phyloP scores from a whole-genome alignment of 2,329 filamentous ascomycete species.

The Diaporthe velutina region DNA sequence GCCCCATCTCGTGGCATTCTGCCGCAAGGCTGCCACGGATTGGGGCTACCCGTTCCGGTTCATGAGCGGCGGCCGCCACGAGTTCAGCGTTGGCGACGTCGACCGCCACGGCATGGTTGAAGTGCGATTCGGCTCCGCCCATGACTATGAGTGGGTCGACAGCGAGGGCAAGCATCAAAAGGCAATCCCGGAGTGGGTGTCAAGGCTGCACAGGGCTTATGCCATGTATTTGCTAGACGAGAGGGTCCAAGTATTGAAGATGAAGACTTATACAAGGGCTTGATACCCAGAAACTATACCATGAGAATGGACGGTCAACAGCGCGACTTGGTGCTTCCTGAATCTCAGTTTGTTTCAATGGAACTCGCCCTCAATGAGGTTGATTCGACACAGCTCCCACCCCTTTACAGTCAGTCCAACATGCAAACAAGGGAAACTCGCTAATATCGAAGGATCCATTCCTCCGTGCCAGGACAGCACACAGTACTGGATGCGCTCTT shows the following conservation, averaged over 20 bases:
- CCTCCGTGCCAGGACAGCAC: not conserved
- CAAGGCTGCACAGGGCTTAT: constrained; percentile 27
- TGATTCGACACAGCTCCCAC: not conserved
- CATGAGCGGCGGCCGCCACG: constrained; percentile 34
- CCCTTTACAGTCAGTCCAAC: not conserved
- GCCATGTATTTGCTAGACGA: constrained; percentile 32
- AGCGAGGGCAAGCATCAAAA: constrained; percentile 28
- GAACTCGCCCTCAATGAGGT: too few relatives aligned
- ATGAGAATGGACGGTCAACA: not conserved
- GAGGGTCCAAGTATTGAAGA: constrained; percentile 13
- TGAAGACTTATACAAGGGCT: not conserved
- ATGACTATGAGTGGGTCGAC: constrained; percentile 27
- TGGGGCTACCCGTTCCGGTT: constrained; percentile 32
- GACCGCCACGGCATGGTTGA: constrained; percentile 7
- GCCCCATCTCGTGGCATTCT: constrained; percentile 14
- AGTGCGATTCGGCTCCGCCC: constrained; percentile 29
- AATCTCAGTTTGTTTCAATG: not conserved
- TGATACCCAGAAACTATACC: not conserved
- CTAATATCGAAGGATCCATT: not conserved
- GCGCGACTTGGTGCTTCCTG: not conserved
- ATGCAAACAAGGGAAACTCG: not conserved
- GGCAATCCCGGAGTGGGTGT: constrained; percentile 4
- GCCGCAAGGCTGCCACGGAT: constrained; percentile 20
- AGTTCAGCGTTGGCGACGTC: constrained; percentile 19
- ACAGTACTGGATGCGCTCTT: not conserved